Evolutionary conservation across 2,329 filamentous ascomycete species (phyloP).

Genomic region (Ramularia endophylla): DNA sequence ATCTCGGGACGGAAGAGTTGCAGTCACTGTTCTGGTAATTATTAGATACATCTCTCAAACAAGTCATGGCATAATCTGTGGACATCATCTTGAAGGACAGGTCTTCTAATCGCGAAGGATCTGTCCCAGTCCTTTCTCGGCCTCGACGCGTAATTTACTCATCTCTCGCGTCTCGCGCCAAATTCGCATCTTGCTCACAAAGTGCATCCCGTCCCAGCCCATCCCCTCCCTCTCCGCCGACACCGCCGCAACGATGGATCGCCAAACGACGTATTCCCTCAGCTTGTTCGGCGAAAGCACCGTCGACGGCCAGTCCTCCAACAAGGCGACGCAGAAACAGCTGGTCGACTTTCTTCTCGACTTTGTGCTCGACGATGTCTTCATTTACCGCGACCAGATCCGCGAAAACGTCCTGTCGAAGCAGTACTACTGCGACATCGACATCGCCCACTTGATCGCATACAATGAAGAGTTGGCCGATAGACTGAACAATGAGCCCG

Average conservation of each 20-base stretch:
- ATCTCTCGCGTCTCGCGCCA: neutral
- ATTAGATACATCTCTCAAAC: too few relatives aligned
- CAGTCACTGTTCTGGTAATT: too few relatives aligned
- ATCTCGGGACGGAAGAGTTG: too few relatives aligned
- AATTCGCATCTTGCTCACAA: neutral
- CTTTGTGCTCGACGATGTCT: slow-evolving; percentile 89
- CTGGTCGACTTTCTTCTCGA: slow-evolving; percentile 88
- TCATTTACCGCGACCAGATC: slow-evolving; percentile 94
- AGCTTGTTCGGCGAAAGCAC: slow-evolving; percentile 59
- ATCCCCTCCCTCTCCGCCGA: slow-evolving; percentile 4
- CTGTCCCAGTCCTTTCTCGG: too few relatives aligned
- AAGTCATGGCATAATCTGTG: too few relatives aligned
- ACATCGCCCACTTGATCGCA: slow-evolving; percentile 90
- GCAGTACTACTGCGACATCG: slow-evolving; percentile 92
- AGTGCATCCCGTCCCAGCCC: neutral
- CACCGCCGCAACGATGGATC: slow-evolving; percentile 59
- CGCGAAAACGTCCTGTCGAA: slow-evolving; percentile 91
- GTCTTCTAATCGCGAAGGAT: too few relatives aligned
- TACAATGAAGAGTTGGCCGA: slow-evolving; percentile 95
- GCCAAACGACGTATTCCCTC: slow-evolving; percentile 77
- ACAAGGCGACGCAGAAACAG: slow-evolving; percentile 61
- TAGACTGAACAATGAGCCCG: slow-evolving; percentile 79
- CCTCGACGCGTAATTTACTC: too few relatives aligned
- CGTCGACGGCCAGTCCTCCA: slow-evolving; percentile 31
- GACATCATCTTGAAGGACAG: too few relatives aligned